Conservation (phyloP, 2,329 filamentous ascomycete species). For the Fusarium nygamai region DNA sequence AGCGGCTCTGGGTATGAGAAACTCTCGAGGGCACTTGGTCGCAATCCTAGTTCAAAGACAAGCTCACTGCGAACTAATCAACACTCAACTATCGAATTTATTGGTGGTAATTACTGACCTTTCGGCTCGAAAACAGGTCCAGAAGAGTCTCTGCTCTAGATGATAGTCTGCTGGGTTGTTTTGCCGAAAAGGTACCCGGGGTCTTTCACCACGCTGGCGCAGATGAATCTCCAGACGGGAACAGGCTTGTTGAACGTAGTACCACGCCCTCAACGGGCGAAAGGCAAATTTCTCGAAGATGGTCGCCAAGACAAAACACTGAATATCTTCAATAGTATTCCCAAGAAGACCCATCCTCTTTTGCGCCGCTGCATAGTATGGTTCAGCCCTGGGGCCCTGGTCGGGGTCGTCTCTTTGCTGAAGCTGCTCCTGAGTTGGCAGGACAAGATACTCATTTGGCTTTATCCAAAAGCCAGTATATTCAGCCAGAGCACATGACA, state of each 20-base stretch:
- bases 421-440: neutral
- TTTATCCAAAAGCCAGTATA: neutral
- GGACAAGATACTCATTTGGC: neutral
- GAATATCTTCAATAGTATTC: conserved; percentile 36
- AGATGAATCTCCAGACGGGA: conserved; percentile 12
- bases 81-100: neutral
- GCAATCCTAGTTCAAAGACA: conserved; percentile 9
- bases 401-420: neutral
- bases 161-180: conserved; percentile 6
- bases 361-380: conserved; percentile 37
- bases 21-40: conserved; percentile 21
- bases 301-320: conserved; percentile 38
- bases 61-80: neutral
- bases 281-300: conserved; percentile 38
- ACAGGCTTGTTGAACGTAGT: conserved; percentile 35
- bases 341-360: conserved; percentile 38
- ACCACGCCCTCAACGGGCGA: conserved; percentile 35
- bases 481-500: conserved; percentile 12
- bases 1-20: conserved; percentile 35
- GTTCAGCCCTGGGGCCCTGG: conserved; percentile 12
- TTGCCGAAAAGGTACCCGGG: neutral
- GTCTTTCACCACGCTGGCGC: neutral
- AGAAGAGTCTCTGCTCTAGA: conserved; percentile 36
- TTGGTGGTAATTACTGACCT: conserved; percentile 11
- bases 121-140: conserved; percentile 38